These are phyloP conservation scores for Pezicula carpinea DNA, from an alignment of 2,329 filamentous ascomycete genomes.

Conservation along the genomic window DNA sequence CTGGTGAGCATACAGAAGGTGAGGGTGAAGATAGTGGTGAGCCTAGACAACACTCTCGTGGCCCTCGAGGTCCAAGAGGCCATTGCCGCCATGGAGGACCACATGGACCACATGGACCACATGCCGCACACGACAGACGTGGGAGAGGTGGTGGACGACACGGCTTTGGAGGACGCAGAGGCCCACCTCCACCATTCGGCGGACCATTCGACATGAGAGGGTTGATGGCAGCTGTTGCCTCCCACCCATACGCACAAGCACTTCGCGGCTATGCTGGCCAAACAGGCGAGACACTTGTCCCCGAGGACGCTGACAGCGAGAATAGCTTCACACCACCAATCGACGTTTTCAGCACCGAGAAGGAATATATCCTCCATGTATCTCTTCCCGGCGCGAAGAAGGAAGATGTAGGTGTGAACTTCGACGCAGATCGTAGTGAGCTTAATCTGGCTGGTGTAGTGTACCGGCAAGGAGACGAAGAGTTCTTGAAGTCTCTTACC, in stretches of 20 bases:
- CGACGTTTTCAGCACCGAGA: constrained; percentile 69
- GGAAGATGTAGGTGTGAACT: constrained; percentile 72
- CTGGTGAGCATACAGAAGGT: constrained; percentile 13
- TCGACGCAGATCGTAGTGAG: constrained; percentile 62
- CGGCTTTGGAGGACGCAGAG: constrained; percentile 12
- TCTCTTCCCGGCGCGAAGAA: constrained; percentile 76
- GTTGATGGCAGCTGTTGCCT: constrained; percentile 22
- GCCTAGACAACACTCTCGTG: constrained; percentile 10
- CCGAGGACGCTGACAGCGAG: constrained; percentile 22
- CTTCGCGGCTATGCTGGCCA: constrained; percentile 21
- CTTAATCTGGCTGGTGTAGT: constrained; percentile 69
- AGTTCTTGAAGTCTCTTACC: constrained; percentile 59
- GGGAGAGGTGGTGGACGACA: constrained; percentile 8
- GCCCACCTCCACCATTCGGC: not conserved
- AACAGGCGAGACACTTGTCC: constrained; percentile 17
- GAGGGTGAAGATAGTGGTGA: constrained; percentile 10
- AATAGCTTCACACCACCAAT: constrained; percentile 58
- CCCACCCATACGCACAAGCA: constrained; percentile 23
- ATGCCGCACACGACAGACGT: constrained; percentile 7
- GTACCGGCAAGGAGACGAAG: constrained; percentile 66
- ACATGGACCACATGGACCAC: no score
- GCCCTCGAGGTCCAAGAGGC: no score
- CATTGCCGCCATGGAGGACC: no score
- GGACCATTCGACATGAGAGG: constrained; percentile 22
- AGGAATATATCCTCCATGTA: constrained; percentile 63